Evolutionary conservation across 2,329 filamentous ascomycete genomes (phyloP).

Genomic region (Aciculosporium take): DNA sequence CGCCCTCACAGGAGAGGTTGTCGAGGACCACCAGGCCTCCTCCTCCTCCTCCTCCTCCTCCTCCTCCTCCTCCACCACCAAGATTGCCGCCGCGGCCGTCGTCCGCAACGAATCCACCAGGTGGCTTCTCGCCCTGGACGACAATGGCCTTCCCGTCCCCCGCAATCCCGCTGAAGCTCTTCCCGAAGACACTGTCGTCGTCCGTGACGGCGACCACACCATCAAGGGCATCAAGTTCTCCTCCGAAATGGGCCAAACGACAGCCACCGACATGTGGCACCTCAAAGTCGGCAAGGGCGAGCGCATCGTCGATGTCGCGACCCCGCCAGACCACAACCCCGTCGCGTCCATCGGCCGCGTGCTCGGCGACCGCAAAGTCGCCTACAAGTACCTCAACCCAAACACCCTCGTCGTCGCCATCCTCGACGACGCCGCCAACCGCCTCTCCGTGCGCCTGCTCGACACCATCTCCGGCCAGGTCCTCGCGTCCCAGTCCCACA

Average conservation of each 20-base stretch:
- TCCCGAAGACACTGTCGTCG: slow-evolving; percentile 40
- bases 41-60: no score
- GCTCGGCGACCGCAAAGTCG: slow-evolving; percentile 77
- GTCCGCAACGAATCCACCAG: slow-evolving; percentile 38
- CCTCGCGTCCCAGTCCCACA: slow-evolving; percentile 55
- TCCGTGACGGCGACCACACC: slow-evolving; percentile 32
- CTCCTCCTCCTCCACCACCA: slow-evolving; percentile 1
- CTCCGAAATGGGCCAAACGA: slow-evolving; percentile 24
- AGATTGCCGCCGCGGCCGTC: slow-evolving; percentile 28
- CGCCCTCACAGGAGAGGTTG: slow-evolving; percentile 35
- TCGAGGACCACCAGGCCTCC: slow-evolving; percentile 1
- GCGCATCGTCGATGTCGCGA: slow-evolving; percentile 52
- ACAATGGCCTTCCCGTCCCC: slow-evolving; percentile 31
- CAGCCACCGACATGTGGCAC: slow-evolving; percentile 49
- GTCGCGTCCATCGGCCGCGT: slow-evolving; percentile 92
- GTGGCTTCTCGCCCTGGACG: slow-evolving; percentile 39
- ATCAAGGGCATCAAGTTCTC: slow-evolving; percentile 43
- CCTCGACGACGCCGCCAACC: slow-evolving; percentile 40
- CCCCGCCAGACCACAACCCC: slow-evolving; percentile 62
- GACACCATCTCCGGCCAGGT: slow-evolving; percentile 77
- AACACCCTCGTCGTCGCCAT: slow-evolving; percentile 69
- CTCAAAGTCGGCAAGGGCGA: slow-evolving; percentile 55
- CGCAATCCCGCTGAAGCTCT: slow-evolving; percentile 30
- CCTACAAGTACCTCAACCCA: slow-evolving; percentile 93
- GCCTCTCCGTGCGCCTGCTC: slow-evolving; percentile 62